Evolutionary conservation across 768 basidiomycete species (phyloP).

Genomic region (Ramaria rubella): DNA sequence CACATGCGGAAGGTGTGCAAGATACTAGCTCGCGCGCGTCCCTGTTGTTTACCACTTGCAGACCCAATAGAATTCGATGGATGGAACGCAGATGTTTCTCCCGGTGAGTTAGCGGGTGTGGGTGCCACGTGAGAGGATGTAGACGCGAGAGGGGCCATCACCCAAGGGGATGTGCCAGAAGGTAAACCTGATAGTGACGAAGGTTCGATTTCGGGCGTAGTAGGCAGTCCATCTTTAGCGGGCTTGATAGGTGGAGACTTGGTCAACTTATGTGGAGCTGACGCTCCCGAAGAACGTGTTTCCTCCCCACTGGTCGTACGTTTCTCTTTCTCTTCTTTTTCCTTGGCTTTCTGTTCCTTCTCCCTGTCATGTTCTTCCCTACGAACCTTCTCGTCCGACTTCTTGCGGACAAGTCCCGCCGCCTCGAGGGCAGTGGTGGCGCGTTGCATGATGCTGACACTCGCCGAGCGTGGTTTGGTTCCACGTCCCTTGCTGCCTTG

Average conservation of each 20-base stretch:
- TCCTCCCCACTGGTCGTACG: constrained; percentile 44
- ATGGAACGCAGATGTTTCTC: constrained; percentile 46
- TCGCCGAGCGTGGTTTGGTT: constrained; percentile 70
- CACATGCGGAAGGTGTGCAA: constrained; percentile 81
- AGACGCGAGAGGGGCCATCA: constrained; percentile 44
- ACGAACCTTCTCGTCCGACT: constrained; percentile 65
- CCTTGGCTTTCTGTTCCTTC: constrained; percentile 33
- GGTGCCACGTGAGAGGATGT: constrained; percentile 31
- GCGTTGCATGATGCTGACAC: constrained; percentile 93
- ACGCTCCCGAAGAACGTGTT: constrained; percentile 52
- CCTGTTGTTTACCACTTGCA: constrained; percentile 24
- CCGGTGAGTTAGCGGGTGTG: constrained; percentile 49
- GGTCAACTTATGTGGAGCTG: constrained; percentile 48
- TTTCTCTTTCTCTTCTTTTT: constrained; percentile 22
- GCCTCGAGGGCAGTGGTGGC: constrained; percentile 89
- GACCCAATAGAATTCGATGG: constrained; percentile 26
- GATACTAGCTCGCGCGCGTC: constrained; percentile 68
- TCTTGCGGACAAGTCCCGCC: constrained; percentile 77
- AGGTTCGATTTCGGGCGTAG: constrained; percentile 43
- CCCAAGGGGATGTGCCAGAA: constrained; percentile 66
- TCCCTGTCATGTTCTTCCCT: constrained; percentile 28
- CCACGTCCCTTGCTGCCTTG: constrained; percentile 43
- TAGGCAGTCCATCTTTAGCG: constrained; percentile 40
- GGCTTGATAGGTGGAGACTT: constrained; percentile 63
- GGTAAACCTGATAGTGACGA: constrained; percentile 19